phyloP scores from a whole-genome alignment of 1,284 basidiomycete species.

The Trichosporon sp. region DNA sequence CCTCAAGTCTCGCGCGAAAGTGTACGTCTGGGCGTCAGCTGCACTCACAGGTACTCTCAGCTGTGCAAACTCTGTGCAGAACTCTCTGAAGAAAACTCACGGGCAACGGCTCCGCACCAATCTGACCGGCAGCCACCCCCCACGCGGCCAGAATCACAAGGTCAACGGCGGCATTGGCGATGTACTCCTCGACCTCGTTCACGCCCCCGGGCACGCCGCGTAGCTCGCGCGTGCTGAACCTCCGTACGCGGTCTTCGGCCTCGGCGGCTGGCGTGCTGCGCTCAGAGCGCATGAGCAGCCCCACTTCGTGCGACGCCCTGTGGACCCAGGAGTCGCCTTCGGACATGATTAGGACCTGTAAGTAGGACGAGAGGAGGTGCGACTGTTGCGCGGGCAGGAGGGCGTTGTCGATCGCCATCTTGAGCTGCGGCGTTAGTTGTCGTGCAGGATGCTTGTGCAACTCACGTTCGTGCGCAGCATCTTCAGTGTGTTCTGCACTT shows the following conservation, averaged over 20 bases:
- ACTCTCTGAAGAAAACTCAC: constrained; percentile 37
- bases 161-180: constrained; percentile 56
- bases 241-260: constrained; percentile 49
- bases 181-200: constrained; percentile 52
- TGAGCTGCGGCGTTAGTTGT: constrained; percentile 43
- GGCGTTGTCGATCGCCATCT: constrained; percentile 56
- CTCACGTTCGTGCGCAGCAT: constrained; percentile 53
- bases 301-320: constrained; percentile 50
- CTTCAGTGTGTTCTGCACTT: constrained; percentile 51
- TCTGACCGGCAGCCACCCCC: constrained; percentile 46
- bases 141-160: constrained; percentile 53
- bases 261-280: constrained; percentile 40
- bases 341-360: constrained; percentile 58
- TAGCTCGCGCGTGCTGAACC: constrained; percentile 55
- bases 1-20: constrained; percentile 54
- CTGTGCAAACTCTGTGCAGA: no score
- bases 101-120: constrained; percentile 46
- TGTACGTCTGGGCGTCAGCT: constrained; percentile 47
- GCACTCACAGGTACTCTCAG: no score
- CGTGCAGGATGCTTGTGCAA: background rate
- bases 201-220: constrained; percentile 48
- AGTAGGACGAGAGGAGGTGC: constrained; percentile 53
- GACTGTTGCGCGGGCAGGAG: constrained; percentile 43
- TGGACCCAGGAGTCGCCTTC: constrained; percentile 55
- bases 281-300: constrained; percentile 44